Conservation (phyloP, 2,329 filamentous ascomycete genomes). For the Pseudocercospora musae region DNA sequence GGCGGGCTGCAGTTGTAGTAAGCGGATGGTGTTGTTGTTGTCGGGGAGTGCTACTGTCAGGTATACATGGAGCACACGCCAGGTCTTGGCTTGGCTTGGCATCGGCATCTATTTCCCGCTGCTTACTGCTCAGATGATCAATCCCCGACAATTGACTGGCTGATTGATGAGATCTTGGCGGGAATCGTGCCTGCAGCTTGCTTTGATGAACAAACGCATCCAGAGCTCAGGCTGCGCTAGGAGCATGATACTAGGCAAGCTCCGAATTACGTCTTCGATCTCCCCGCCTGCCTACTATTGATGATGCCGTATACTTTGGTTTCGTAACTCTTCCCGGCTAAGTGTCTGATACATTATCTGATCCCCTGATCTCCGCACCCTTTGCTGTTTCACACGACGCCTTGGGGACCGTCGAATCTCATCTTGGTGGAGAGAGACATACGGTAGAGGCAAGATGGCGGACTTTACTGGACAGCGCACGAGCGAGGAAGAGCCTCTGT, state of each 20-base stretch:
- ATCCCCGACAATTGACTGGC: neutral
- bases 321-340: neutral
- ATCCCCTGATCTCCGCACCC: neutral
- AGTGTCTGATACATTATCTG: neutral
- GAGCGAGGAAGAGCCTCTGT: slow-evolving; percentile 65
- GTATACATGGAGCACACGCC: no score
- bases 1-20: no score
- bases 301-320: slow-evolving; percentile 1
- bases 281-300: neutral
- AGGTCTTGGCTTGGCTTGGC: no score
- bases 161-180: no score
- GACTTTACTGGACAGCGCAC: slow-evolving; percentile 14
- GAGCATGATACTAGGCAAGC: no score
- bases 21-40: no score
- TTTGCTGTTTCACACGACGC: neutral
- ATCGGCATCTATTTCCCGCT: neutral
- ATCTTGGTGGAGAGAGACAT: neutral
- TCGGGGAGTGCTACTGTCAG: no score
- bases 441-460: slow-evolving; percentile 1
- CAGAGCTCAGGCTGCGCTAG: no score
- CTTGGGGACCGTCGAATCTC: neutral
- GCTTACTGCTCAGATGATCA: no score
- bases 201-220: neutral
- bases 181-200: neutral
- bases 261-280: neutral